Evolutionary conservation across 352 stramenopile genomes (phyloP).

Genomic region (Phytophthora crassamura): DNA sequence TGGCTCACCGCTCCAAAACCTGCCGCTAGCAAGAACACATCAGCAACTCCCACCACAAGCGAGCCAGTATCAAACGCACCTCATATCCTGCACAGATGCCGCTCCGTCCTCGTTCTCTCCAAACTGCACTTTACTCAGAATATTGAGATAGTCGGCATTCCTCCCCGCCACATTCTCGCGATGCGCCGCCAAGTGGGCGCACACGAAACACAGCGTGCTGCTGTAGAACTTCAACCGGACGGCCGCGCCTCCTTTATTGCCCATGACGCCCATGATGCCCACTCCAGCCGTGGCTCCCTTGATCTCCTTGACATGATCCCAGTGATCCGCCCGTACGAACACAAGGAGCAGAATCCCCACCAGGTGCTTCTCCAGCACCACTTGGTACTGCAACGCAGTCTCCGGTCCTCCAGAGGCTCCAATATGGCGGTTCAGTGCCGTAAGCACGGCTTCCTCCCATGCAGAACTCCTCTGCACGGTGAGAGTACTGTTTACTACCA

Average conservation of each 20-base stretch:
- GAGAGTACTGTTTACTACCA: conserved; percentile 96
- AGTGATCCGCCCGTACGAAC: conserved; percentile 90
- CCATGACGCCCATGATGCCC: conserved; percentile 98
- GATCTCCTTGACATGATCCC: conserved; percentile 87
- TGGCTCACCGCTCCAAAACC: conserved; percentile 59
- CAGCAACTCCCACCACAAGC: neutral
- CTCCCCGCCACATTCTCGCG: conserved; percentile 96
- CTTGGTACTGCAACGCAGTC: conserved; percentile 52
- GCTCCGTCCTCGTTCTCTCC: conserved; percentile 46
- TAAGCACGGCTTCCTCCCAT: conserved; percentile 92
- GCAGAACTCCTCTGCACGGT: conserved; percentile 90
- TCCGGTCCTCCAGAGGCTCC: conserved; percentile 10
- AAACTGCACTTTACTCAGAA: conserved; percentile 97
- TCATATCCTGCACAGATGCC: conserved; percentile 35
- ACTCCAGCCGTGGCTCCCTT: conserved; percentile 93
- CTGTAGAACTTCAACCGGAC: conserved; percentile 98
- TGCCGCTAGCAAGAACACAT: conserved; percentile 23
- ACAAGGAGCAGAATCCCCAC: conserved; percentile 98
- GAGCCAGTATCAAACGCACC: conserved; percentile 17
- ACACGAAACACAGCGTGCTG: conserved; percentile 99
- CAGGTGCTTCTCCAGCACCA: conserved; percentile 93
- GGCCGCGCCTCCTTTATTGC: conserved; percentile 98
- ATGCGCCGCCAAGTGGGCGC: conserved; percentile 98
- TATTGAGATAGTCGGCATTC: conserved; percentile 99
- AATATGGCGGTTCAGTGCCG: conserved; percentile 89